A percentile compares a stretch with the other conserved stretches of the same genome.
Evolutionary conservation across 306 rosid genomes (phyloP).

Genomic region (Macrotyloma uniflorum): DNA sequence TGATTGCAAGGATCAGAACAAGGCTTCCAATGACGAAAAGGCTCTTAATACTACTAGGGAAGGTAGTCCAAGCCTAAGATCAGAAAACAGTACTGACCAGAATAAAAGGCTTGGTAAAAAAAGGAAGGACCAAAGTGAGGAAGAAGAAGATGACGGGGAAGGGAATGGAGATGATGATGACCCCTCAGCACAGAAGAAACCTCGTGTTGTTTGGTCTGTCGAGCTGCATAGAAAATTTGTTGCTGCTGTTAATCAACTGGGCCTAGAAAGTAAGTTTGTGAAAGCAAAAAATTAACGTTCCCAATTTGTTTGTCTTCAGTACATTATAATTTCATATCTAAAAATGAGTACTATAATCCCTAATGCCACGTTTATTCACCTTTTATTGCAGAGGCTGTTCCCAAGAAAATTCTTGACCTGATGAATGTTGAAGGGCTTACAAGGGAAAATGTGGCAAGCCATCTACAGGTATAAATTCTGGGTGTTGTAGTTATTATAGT

Average conservation of each 20-base stretch:
- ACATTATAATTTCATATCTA: not conserved
- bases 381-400: constrained; percentile 76
- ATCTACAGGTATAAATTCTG: constrained; percentile 68
- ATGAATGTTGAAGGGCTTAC: constrained; percentile 90
- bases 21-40: constrained; percentile 46
- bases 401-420: constrained; percentile 87
- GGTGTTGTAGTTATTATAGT: constrained; percentile 1
- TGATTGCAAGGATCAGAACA: constrained; percentile 49
- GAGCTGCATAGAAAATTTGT: constrained; percentile 81
- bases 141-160: constrained; percentile 65
- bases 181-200: constrained; percentile 68
- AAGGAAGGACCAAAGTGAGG: constrained; percentile 68
- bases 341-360: constrained; percentile 2
- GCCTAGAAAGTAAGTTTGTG: constrained; percentile 70
- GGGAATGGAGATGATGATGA: constrained; percentile 68
- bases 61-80: constrained; percentile 45
- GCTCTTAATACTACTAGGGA: constrained; percentile 43
- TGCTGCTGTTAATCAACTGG: constrained; percentile 76
- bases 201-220: constrained; percentile 79
- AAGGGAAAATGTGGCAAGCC: constrained; percentile 92
- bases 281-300: not conserved
- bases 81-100: constrained; percentile 47
- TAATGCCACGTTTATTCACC: constrained; percentile 24
- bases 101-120: constrained; percentile 53
- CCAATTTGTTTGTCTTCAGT: constrained; percentile 6